Evolutionary conservation across 805 yeast genomes (phyloP).

Genomic region (Candida corydali): DNA sequence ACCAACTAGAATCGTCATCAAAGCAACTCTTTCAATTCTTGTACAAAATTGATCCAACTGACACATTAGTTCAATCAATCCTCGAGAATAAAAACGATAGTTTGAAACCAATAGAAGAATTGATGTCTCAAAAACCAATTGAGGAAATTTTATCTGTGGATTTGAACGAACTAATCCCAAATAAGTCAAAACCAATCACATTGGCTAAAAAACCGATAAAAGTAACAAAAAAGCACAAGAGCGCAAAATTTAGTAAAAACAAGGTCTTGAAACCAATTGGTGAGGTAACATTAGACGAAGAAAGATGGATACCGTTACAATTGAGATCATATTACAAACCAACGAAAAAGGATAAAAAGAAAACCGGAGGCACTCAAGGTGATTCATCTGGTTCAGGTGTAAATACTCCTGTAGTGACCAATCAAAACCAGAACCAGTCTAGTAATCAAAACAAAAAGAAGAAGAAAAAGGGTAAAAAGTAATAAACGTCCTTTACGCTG

Average conservation of each 20-base stretch:
- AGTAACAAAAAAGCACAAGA: constrained; percentile 22
- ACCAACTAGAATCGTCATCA: constrained; percentile 11
- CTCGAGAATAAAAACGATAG: constrained; percentile 15
- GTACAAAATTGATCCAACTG: constrained; percentile 16
- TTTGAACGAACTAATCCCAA: constrained; percentile 24
- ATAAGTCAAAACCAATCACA: constrained; percentile 5
- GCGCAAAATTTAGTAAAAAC: constrained; percentile 23
- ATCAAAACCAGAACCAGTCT: neutral
- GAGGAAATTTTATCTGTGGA: constrained; percentile 31
- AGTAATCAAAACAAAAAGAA: constrained; percentile 16
- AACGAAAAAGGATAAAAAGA: constrained; percentile 54
- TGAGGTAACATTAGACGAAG: constrained; percentile 40
- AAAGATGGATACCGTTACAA: constrained; percentile 88
- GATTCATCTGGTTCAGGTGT: constrained; percentile 8
- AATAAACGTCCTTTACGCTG: constrained; percentile 1
- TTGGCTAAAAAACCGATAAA: constrained; percentile 9
- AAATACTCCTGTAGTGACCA: neutral
- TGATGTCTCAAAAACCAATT: constrained; percentile 18
- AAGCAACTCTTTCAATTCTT: constrained; percentile 19
- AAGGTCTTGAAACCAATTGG: constrained; percentile 25
- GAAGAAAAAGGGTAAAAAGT: constrained; percentile 24
- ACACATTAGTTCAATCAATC: constrained; percentile 20
- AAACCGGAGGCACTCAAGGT: constrained; percentile 20
- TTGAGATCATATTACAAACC: constrained; percentile 83
- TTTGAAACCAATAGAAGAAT: constrained; percentile 20